Percentiles rank a stretch among this genome's conserved stretches.
Conservation (phyloP, 805 yeast genomes). For the Kurtzmaniella fragi region DNA sequence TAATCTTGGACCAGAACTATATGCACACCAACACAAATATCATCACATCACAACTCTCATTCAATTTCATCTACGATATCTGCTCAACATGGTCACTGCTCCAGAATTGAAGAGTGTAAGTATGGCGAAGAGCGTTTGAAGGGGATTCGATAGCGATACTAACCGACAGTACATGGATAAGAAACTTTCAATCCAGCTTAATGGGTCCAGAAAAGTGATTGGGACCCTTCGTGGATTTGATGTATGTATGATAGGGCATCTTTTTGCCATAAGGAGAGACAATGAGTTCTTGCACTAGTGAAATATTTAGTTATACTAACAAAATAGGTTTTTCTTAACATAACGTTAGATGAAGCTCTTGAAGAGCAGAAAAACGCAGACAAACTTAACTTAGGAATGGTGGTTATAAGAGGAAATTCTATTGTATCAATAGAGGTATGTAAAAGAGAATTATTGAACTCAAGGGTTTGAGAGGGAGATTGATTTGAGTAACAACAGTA, state of each 20-base stretch:
- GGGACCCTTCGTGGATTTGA: conserved; percentile 87
- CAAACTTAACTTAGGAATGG: conserved; percentile 56
- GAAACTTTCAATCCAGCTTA: conserved; percentile 65
- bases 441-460: conserved; percentile 8
- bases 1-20: too few relatives aligned
- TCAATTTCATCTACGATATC: not conserved
- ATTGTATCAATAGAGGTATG: conserved; percentile 66
- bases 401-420: conserved; percentile 73
- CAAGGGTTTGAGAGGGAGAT: not conserved
- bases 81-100: conserved; percentile 46
- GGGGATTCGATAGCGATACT: conserved; percentile 2
- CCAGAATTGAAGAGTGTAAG: conserved; percentile 56
- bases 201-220: conserved; percentile 72
- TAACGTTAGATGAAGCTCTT: conserved; percentile 66
- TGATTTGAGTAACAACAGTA: too few relatives aligned
- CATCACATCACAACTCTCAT: not conserved
- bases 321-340: conserved; percentile 55
- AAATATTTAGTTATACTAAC: conserved; percentile 13
- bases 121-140: conserved; percentile 8
- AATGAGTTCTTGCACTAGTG: not conserved
- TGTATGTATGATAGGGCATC: conserved; percentile 24
- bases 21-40: not conserved
- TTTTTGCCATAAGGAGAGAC: not conserved
- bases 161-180: conserved; percentile 68
- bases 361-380: conserved; percentile 52